Evolutionary conservation across 768 basidiomycete species (phyloP), one percentile per base, ranked within the genome.

Genomic region (Tulasnella sp.): DNA sequence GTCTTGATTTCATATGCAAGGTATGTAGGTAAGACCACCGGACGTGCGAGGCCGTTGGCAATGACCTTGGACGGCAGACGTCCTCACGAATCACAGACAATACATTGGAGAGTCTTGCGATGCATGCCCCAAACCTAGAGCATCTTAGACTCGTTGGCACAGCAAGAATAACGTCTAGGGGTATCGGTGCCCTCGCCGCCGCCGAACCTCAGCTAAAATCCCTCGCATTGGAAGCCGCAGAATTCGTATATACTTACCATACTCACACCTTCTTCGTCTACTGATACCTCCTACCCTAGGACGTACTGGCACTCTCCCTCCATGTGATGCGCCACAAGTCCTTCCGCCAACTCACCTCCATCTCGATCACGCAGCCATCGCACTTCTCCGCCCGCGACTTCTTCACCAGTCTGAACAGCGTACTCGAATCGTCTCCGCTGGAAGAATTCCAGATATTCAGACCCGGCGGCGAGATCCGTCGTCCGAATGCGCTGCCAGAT

Each of bases 1-100:
- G 71, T 59, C 69, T 90, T 45, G 81, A 79, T 3, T 62, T 89
- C 9, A 75, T 86, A 43, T 88, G 85, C 68, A 83, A 81, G 74
- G 86, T 80, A 57, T 58, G 71, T 59, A 39, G 12, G 21, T 32
- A 23, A 4, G 29, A 45, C 34, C n/a, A 8, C 14, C 15, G 9
- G 12, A 7, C 27, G 5, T 34, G 3, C 5, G 4, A 34, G 9
- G 7, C 9, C 27, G 1, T 55, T 21, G 19, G 17, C 9, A 34
- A 50, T n/a, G 12, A 14, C 7, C 12, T 19, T 21, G 41, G 37
- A 17, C 11, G 34, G 39, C 27, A 58, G 41, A 46, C 74, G 19
- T 80, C 83, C 2, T 67, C 73, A 11, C 66, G 76, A 5, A 69
- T 88, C 37, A 83, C 80, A 0, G 84, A 90, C 62, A 62, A 61